Conservation (phyloP, 2,329 filamentous ascomycete genomes). For the Aureobasidium sp. region DNA sequence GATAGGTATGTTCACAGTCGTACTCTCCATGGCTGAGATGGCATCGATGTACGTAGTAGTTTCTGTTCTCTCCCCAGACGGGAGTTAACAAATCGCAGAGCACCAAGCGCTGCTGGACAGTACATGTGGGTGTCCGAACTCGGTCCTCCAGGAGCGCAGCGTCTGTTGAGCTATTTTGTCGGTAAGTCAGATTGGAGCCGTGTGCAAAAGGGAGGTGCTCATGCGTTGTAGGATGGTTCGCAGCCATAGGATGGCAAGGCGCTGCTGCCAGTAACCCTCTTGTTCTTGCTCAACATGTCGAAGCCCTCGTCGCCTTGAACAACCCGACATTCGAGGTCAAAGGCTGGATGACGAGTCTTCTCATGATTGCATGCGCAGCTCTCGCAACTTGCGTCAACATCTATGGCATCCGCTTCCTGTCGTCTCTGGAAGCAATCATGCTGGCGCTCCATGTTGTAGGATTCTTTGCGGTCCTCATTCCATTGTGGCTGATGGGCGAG, state of each 20-base stretch:
- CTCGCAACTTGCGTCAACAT: slow-evolving; percentile 23
- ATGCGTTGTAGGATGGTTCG: slow-evolving; percentile 18
- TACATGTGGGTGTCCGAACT: slow-evolving; percentile 51
- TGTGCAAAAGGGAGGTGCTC: not conserved
- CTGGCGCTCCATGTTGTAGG: slow-evolving; percentile 22
- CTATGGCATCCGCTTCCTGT: slow-evolving; percentile 21
- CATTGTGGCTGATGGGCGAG: slow-evolving; percentile 22
- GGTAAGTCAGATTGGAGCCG: slow-evolving; percentile 24
- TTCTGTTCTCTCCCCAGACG: slow-evolving; percentile 20
- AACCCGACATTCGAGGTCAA: slow-evolving; percentile 18
- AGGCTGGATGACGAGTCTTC: slow-evolving; percentile 15
- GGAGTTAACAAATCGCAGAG: slow-evolving; percentile 23
- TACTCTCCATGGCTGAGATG: slow-evolving; percentile 42
- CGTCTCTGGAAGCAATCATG: slow-evolving; percentile 22
- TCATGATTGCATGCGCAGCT: slow-evolving; percentile 16
- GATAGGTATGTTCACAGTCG: slow-evolving; percentile 35
- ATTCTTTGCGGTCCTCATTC: slow-evolving; percentile 23
- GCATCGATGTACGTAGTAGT: slow-evolving; percentile 34
- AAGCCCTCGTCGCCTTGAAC: slow-evolving; percentile 21
- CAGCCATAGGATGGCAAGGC: slow-evolving; percentile 24
- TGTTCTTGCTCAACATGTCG: slow-evolving; percentile 21
- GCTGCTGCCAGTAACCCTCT: slow-evolving; percentile 22
- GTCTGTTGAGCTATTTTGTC: slow-evolving; percentile 46
- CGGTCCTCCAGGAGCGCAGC: slow-evolving; percentile 31
- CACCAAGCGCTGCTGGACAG: slow-evolving; percentile 49